phyloP scores from a whole-genome alignment of 2,329 filamentous ascomycete genomes.

The Byssothecium circinans region DNA sequence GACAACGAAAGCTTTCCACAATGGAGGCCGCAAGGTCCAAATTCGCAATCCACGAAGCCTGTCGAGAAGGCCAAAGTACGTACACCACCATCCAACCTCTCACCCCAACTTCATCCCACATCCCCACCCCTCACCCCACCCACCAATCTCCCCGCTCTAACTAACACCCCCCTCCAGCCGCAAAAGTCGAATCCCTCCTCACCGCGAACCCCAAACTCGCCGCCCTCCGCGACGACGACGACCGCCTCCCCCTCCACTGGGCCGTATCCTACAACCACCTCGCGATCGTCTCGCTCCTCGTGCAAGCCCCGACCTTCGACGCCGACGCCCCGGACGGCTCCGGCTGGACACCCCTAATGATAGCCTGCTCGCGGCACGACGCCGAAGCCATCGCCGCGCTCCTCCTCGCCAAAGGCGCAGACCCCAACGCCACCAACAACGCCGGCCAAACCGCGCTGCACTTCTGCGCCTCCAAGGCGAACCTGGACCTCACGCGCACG shows the following conservation, averaged over 20 bases:
- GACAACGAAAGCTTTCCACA: not conserved
- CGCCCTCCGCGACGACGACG: slow-evolving; percentile 75
- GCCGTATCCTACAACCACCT: slow-evolving; percentile 80
- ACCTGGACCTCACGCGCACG: slow-evolving; percentile 76
- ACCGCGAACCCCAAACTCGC: slow-evolving; percentile 79
- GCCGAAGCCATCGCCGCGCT: slow-evolving; percentile 68
- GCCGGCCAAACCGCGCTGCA: slow-evolving; percentile 84
- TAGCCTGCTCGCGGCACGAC: slow-evolving; percentile 73
- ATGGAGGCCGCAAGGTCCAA: slow-evolving; percentile 54
- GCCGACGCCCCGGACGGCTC: slow-evolving; percentile 78
- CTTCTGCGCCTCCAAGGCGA: slow-evolving; percentile 87
- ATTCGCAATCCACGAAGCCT: slow-evolving; percentile 85
- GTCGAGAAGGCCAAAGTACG: slow-evolving; percentile 80
- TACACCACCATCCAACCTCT: slow-evolving; percentile 8
- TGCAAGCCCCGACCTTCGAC: slow-evolving; percentile 68
- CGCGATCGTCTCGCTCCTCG: slow-evolving; percentile 72
- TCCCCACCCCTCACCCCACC: slow-evolving; percentile 27
- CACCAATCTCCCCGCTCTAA: slow-evolving; percentile 56
- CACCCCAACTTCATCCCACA: slow-evolving; percentile 8
- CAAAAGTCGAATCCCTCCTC: slow-evolving; percentile 73
- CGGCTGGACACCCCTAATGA: slow-evolving; percentile 85
- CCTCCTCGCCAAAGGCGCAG: slow-evolving; percentile 69
- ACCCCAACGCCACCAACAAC: slow-evolving; percentile 72
- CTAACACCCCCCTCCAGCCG: slow-evolving; percentile 44
- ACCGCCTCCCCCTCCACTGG: slow-evolving; percentile 92